Conservation (phyloP, 495 filamentous ascomycete species). For the Apiosordaria backusii region DNA sequence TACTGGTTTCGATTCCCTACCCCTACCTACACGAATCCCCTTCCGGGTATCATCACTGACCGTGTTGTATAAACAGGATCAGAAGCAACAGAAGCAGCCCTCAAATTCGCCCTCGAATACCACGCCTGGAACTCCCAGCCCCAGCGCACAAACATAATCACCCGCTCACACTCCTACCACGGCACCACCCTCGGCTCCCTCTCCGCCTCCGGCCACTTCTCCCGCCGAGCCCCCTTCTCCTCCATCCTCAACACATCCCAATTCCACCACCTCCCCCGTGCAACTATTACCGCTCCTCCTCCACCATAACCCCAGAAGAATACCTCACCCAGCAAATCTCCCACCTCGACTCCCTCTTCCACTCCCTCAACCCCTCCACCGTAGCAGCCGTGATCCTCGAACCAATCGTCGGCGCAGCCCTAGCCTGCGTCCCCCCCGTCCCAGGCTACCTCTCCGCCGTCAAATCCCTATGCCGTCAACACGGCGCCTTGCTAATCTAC, state of each 20-base stretch:
- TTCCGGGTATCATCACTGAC: too few species aligned
- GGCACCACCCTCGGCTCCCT: constrained; percentile 65
- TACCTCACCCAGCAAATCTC: not conserved
- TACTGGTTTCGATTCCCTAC: too few species aligned
- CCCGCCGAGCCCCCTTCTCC: constrained; percentile 54
- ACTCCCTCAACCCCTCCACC: constrained; percentile 57
- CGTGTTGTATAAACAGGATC: constrained; percentile 48
- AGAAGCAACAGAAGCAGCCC: constrained; percentile 67
- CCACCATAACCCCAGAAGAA: not conserved
- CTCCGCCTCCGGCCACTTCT: constrained; percentile 54
- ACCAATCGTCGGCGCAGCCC: constrained; percentile 54
- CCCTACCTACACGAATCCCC: too few species aligned
- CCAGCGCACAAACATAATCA: constrained; percentile 52
- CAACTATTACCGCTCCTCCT: constrained; percentile 46
- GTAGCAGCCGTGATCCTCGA: constrained; percentile 70
- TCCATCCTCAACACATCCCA: constrained; percentile 46
- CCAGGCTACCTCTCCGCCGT: constrained; percentile 63
- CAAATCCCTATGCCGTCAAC: constrained; percentile 57
- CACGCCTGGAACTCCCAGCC: constrained; percentile 45
- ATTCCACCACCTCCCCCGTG: constrained; percentile 63
- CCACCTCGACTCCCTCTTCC: constrained; percentile 60
- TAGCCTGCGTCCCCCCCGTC: constrained; percentile 61
- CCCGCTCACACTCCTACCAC: constrained; percentile 65
- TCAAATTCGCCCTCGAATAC: constrained; percentile 65
- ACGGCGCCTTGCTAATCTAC: constrained; percentile 65